Evolutionary conservation across 1,139 yeast genomes (phyloP), one percentile per base, ranked within the genome.

Genomic region (Yamadazyma pseudoaaseri): DNA sequence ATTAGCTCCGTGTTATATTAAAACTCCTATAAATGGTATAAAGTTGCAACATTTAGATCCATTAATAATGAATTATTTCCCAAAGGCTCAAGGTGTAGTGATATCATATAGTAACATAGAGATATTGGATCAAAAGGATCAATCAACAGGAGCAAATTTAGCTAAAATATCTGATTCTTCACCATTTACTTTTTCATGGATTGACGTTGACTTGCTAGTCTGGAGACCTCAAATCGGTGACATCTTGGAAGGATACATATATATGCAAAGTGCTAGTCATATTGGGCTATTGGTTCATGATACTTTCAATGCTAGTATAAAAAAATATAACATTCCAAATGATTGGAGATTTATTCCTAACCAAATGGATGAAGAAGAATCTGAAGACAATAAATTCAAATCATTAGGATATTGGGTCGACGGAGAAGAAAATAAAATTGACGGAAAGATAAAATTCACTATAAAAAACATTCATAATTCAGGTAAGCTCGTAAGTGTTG

Each of bases 231-330:
- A 77, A 48, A 70, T 79, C 10, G 96, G 95, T 5, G 97, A 92
- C 52, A 64, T 70, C 2, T 61, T 90, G 20, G 95, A 90, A 55
- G 98, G 98, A 5, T 75, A 79, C 65, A 75, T 86, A 38, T 87
- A 87, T 63, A 79, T 92, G 76, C 97, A 90, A 65, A 83, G 97
- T 1, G 96, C 96, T 11, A 84, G 96, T 6, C 98, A 92, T 55
- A 82, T 94, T 51, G 97, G 97, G 41, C 69, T 92, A 44, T 73
- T 92, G 47, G 73, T 92, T 34, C 92, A 86, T 56, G 97, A 92
- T 60, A 86, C 95, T 1, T 92, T 92, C 66, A 94, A 92, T 62
- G 97, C 97, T 21, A 81, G 94, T 35, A 87, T 92, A 45, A 86
- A 86, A 58, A 81, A 86, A 57, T 82, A 75, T 54, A 79, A 79